Evolutionary conservation across 257 asterid genomes (phyloP), one percentile per base, ranked within the genome.

Genomic region (Coffea eugenioides): DNA sequence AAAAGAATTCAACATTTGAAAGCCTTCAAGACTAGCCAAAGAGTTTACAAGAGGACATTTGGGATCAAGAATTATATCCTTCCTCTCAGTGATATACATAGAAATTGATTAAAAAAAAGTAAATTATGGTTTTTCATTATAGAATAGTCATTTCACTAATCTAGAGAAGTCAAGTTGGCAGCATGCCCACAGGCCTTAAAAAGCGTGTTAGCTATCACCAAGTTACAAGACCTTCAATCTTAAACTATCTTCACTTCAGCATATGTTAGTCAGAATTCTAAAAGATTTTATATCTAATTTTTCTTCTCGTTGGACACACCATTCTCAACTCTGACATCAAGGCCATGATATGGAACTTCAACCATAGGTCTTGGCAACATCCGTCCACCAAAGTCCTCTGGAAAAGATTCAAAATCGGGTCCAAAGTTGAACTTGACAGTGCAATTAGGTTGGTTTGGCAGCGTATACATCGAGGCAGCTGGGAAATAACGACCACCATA

Each of bases 401-500:
- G 99, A 74, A 88, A 94, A 41, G 14, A 69, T 73, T 92, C 97
- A 81, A 96, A 96, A 79, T 94, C 90, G n/a, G 99, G 99, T 56
- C 99, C 99, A 45, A 96, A 96, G 86, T 94, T 96, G 92, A 94
- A 96, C 88, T 88, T 91, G 76, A 96, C 97, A 61, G 86, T 87
- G 82, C 99, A 96, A 80, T 90, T 88, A 48, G 98, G 95, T 80
- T 94, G 97, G 86, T 92, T 89, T 0, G 99, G 99, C 80, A 96
- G 97, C 31, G 99, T 96, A 86, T 90, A 96, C 97, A 96, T 92
- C 49, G 98, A 96, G 79, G 99, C 99, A 39, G 98, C 99, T 23
- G 99, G 97, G 78, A 84, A 92, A 88, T 96, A 96, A 62, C 93
- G 94, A 66, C 97, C 99, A 78, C 99, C 99, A 51, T 80, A 88